Percentiles rank a stretch among this genome's conserved stretches.
phyloP scores from a whole-genome alignment of 768 basidiomycete genomes.

The Phanerodontia chrysosporium region DNA sequence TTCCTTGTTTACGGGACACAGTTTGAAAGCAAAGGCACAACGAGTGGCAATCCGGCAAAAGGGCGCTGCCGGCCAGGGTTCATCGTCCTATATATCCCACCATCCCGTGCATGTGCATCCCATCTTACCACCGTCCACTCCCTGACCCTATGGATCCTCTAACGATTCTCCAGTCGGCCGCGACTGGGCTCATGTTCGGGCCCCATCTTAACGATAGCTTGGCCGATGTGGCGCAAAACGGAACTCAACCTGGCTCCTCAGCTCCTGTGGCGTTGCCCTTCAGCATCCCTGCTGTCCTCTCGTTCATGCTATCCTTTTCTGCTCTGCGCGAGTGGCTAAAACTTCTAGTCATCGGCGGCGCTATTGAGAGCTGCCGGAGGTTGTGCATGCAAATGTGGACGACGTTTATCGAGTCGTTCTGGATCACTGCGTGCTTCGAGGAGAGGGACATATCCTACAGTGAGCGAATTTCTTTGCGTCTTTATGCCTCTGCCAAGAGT shows the following conservation, averaged over 20 bases:
- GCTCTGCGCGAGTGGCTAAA: slow-evolving; percentile 63
- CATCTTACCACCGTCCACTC: background rate
- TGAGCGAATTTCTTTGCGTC: slow-evolving; percentile 27
- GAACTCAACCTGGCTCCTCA: slow-evolving; percentile 13
- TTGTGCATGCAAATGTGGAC: slow-evolving; percentile 38
- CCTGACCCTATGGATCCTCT: slow-evolving; percentile 12
- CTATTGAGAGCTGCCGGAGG: slow-evolving; percentile 56
- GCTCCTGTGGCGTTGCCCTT: slow-evolving; percentile 6
- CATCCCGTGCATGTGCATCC: background rate
- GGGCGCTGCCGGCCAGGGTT: background rate
- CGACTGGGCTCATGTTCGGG: slow-evolving; percentile 9
- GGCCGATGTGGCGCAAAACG: background rate
- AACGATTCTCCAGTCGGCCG: slow-evolving; percentile 12
- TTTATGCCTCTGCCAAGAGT: slow-evolving; percentile 6
- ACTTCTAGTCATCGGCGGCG: slow-evolving; percentile 56
- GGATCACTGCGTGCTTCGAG: slow-evolving; percentile 59
- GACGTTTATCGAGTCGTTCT: slow-evolving; percentile 47
- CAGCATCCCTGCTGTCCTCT: slow-evolving; percentile 28
- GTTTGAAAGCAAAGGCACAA: background rate
- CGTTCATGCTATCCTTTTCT: slow-evolving; percentile 46
- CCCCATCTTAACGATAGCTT: slow-evolving; percentile 13
- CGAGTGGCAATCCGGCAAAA: background rate
- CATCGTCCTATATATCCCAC: background rate
- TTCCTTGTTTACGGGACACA: background rate
- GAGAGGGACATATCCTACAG: slow-evolving; percentile 55